Evolutionary conservation across 1,284 basidiomycete species (phyloP).

Genomic region (Filobasidium uniguttulatum): DNA sequence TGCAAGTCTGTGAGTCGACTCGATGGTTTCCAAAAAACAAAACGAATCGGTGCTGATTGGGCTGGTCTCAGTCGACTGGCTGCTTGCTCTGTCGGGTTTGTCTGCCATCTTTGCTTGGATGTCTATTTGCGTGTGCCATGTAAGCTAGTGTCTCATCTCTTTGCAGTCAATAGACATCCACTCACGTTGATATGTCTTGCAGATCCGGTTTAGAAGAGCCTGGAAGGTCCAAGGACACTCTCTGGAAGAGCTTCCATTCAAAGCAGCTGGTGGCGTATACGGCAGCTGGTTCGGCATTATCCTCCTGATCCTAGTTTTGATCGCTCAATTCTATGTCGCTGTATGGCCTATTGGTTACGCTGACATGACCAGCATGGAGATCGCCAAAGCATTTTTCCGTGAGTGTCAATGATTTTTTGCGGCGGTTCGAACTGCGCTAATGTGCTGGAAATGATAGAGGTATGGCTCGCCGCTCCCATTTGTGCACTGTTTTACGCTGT

Average conservation of each 20-base stretch:
- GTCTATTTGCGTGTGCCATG: conserved; percentile 22
- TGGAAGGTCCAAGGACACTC: conserved; percentile 40
- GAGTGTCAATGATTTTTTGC: too few species aligned
- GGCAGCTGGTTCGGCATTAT: conserved; percentile 38
- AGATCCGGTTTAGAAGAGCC: conserved; percentile 40
- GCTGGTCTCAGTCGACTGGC: too few species aligned
- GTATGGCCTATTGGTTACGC: conserved; percentile 28
- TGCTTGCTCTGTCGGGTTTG: conserved; percentile 41
- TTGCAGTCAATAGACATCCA: too few species aligned
- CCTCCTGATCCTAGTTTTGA: conserved; percentile 27
- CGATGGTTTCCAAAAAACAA: too few species aligned
- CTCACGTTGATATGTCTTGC: too few species aligned
- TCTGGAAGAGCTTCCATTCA: conserved; percentile 41
- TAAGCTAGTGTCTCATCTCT: too few species aligned
- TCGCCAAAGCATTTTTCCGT: conserved; percentile 39
- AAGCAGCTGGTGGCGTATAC: conserved; percentile 38
- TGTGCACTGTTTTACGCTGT: conserved; percentile 29
- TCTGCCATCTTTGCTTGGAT: conserved; percentile 42
- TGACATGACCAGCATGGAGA: conserved; percentile 18
- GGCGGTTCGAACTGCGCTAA: too few species aligned
- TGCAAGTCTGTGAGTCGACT: too few species aligned
- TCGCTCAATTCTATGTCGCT: conserved; percentile 32
- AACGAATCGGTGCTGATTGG: too few species aligned
- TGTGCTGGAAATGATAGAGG: conserved; percentile 16
- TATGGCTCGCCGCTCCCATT: conserved; percentile 37